Percentiles rank a stretch among this genome's conserved stretches.
Conservation (phyloP, 306 rosid genomes). For the Pterocarpus macrocarpus region DNA sequence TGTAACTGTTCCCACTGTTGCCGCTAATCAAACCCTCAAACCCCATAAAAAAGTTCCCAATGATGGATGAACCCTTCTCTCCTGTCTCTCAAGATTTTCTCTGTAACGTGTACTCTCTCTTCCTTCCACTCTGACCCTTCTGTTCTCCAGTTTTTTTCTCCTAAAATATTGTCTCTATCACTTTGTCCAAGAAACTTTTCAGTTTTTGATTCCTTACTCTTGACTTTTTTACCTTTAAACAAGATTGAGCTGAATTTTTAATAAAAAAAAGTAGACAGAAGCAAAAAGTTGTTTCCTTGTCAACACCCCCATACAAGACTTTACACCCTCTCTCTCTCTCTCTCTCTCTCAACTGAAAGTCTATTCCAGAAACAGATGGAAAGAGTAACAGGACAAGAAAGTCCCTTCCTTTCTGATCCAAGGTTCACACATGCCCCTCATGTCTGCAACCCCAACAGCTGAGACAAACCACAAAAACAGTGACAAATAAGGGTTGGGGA, state of each 20-base stretch:
- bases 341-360: constrained; percentile 41
- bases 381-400: constrained; percentile 68
- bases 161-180: constrained; percentile 51
- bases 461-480: constrained; percentile 40
- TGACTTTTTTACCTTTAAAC: constrained; percentile 59
- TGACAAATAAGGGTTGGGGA: constrained; percentile 31
- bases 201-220: constrained; percentile 37
- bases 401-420: constrained; percentile 57
- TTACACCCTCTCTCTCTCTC: constrained; percentile 32
- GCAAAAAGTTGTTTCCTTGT: constrained; percentile 66
- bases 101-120: constrained; percentile 24
- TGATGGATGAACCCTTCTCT: constrained; percentile 12
- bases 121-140: constrained; percentile 41
- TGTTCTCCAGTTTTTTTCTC: constrained; percentile 13
- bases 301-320: constrained; percentile 73
- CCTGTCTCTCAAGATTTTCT: constrained; percentile 31
- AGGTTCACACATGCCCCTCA: constrained; percentile 61
- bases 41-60: constrained; percentile 22
- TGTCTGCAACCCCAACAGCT: constrained; percentile 46
- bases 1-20: constrained; percentile 38
- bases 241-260: constrained; percentile 58
- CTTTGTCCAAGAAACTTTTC: constrained; percentile 45
- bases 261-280: constrained; percentile 48
- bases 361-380: constrained; percentile 53
- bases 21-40: constrained; percentile 53